Base-by-base conservation (phyloP, 2,329 filamentous ascomycete genomes). In the Aspergillus sp. region DNA sequence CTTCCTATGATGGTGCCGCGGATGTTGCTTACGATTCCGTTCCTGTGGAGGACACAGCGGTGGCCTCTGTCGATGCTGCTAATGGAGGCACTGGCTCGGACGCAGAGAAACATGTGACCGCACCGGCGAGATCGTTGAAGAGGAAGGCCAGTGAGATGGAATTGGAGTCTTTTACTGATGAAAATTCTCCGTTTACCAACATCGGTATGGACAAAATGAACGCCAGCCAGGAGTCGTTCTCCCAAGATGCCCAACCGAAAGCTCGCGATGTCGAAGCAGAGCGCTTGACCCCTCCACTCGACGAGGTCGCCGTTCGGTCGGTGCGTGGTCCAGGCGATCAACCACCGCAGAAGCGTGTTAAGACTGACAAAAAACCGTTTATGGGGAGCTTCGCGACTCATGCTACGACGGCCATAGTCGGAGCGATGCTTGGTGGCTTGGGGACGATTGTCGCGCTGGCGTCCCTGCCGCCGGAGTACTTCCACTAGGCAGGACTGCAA, bases 401-500 rank as follows among this genome's bases (percentile, higher is more conserved):
- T 44, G 59, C 58, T 17, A 52, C 56, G 13, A 58, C 56, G 16
- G 61, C 63, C 15, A 35, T 60, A 2, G 39, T 59, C 4, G 61
- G 63, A 15, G 60, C 60, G 22, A 36, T 64, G 11, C 50, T 63
- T 26, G 64, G 64, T 30, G 56, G 61, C 4, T 46, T 66, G 20
- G 56, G 61, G 14, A 60, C 60, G 11, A 51, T 67, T 25, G 51
- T 56, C 26, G 45, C 56, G 12, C 49, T 67, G 27, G 60, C 61
- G 8, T 51, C 61, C 15, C 50, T 67, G 10, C 64, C 64, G 6
- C 47, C 55, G 4, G 60, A 64, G 32, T 66, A 57, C 42, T 66
- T 66, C 42, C 43, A 50, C 24, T 63, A 45, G 43, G 16, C 17
- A 20, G 16, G 12, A 28, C 12, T 19, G 3, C 7, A 8, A 4